Conservation (phyloP, 495 filamentous ascomycete genomes). For the Mytilinidion resinicola region DNA sequence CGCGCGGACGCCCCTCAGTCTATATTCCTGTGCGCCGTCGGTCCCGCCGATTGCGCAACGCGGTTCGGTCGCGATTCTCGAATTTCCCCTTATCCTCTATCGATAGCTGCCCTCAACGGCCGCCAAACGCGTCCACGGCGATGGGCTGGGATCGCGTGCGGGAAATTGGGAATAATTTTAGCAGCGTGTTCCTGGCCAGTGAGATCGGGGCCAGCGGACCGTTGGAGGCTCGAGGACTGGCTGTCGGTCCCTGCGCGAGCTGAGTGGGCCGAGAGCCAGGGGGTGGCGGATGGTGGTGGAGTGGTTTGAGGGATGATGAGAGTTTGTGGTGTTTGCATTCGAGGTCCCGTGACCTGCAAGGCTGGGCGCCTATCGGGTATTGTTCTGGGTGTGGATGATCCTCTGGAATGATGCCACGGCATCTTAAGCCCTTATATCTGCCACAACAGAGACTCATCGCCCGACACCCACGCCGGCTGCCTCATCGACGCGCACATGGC, state of each 20-base stretch:
- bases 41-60: conserved; percentile 14
- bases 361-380: not conserved
- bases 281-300: conserved; percentile 10
- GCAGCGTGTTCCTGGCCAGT: conserved; percentile 12
- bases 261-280: not conserved
- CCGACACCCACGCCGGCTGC: too few species aligned
- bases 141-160: not conserved
- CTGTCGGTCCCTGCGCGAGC: not conserved
- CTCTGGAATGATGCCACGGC: too few species aligned
- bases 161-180: conserved; percentile 25
- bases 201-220: conserved; percentile 7
- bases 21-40: not conserved
- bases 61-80: conserved; percentile 6
- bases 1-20: not conserved
- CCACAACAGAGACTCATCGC: too few species aligned
- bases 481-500: conserved; percentile 32
- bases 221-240: not conserved
- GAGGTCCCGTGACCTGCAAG: not conserved
- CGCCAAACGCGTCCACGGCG: conserved; percentile 15
- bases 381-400: not conserved
- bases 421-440: too few species aligned
- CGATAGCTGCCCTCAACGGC: conserved; percentile 18
- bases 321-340: not conserved
- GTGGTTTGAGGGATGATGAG: conserved; percentile 1
- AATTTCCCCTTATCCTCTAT: conserved; percentile 21